Evolutionary conservation across 164 flowering plant genomes (phyloP).

Genomic region (Umbilicus rupestris): DNA sequence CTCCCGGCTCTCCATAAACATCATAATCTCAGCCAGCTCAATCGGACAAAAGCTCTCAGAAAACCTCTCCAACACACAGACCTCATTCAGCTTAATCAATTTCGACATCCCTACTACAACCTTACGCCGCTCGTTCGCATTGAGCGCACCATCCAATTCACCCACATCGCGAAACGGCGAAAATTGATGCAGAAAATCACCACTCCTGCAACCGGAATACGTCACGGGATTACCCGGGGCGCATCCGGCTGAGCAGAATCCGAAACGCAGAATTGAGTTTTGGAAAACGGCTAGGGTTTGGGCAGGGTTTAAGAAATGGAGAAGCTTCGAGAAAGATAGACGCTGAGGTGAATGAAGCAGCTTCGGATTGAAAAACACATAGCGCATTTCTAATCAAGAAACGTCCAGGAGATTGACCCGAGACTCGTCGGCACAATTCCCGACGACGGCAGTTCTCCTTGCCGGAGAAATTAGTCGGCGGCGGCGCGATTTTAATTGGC

Average conservation of each 20-base stretch:
- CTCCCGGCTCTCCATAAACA: conserved; percentile 21
- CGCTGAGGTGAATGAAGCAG: neutral
- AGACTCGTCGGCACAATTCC: neutral
- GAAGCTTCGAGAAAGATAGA: neutral
- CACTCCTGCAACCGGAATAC: neutral
- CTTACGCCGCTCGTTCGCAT: conserved; percentile 41
- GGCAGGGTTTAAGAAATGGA: conserved; percentile 4
- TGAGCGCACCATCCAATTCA: conserved; percentile 15
- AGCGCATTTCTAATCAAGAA: neutral
- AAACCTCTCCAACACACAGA: conserved; percentile 24
- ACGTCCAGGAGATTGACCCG: neutral
- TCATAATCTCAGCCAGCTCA: conserved; percentile 42
- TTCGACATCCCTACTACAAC: conserved; percentile 33
- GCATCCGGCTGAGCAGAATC: too few relatives aligned
- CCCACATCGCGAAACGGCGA: neutral
- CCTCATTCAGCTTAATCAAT: conserved; percentile 32
- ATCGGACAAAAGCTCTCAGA: conserved; percentile 32
- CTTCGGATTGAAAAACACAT: neutral
- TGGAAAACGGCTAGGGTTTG: conserved; percentile 3
- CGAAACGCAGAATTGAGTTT: neutral
- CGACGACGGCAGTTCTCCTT: neutral
- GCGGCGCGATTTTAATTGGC: neutral
- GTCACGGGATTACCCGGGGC: too few relatives aligned
- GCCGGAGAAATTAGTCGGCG: neutral
- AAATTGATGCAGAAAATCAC: neutral